A percentile compares a stretch with the other conserved stretches of the same genome.
Evolutionary conservation across 179 eudicot species (phyloP).

Genomic region (Actinidia arguta): DNA sequence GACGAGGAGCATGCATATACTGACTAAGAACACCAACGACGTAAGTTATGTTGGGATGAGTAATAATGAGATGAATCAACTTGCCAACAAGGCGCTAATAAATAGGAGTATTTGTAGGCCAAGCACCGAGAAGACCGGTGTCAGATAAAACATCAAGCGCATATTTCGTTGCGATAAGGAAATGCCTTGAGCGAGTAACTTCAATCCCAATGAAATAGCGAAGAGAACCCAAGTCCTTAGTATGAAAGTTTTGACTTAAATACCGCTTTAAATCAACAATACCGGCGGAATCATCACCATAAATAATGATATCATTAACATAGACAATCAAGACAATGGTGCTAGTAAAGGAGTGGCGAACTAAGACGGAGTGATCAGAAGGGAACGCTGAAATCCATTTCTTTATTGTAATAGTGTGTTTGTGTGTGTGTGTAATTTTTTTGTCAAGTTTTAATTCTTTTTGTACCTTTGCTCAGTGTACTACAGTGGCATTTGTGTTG

Average conservation of each 20-base stretch:
- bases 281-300: too few species aligned
- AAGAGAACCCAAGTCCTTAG: neutral
- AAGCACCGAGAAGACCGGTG: neutral
- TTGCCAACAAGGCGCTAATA: neutral
- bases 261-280: too few species aligned
- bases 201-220: neutral
- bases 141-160: neutral
- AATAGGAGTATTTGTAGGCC: neutral
- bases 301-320: too few species aligned
- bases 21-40: too few species aligned
- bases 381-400: too few species aligned
- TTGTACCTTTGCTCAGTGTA: slow-evolving; percentile 60
- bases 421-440: too few species aligned
- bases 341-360: too few species aligned
- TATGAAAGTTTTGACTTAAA: neutral
- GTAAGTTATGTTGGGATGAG: too few species aligned
- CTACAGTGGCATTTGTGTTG: slow-evolving; percentile 94
- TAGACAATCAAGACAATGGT: too few species aligned
- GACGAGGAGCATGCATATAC: too few species aligned
- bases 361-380: too few species aligned
- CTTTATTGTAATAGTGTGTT: too few species aligned
- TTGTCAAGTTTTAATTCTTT: neutral
- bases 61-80: neutral
- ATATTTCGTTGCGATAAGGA: neutral
- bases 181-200: neutral